Evolutionary conservation across 192 early-diverging fungal species (phyloP), one percentile per base, ranked within the genome.

Genomic region (Coemansia sp.): DNA sequence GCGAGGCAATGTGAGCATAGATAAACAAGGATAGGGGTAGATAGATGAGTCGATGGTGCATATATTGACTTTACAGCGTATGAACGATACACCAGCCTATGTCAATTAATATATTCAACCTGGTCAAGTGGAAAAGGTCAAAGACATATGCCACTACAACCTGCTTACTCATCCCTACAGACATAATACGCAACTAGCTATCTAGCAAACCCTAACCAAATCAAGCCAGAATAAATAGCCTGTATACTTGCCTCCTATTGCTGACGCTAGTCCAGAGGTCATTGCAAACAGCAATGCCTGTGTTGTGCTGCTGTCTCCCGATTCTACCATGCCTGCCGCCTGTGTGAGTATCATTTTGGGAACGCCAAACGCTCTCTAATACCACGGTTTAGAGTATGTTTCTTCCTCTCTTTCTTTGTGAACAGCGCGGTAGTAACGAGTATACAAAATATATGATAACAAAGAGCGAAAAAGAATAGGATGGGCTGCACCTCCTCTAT

Each of bases 261-360:
- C 71, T 19, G 77, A 79, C 37, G 77, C 77, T 38, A 79, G 38
- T 4, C 71, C 77, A 7, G 71, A 74, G 11, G 77, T 79, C 77
- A 79, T 79, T 25, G 77, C 70, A 65, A 71, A 72, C 42, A 74
- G 59, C 72, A 72, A 79, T 12, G 77, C 77, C 39, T 79, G 77
- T 16, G 44, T 38, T 20, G 76, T 64, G 54, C 64, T 73, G 61
- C 64, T 55, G 16, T 48, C 39, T 5, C 42, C 64, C 51, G 14
- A 25, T 7, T 12, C 51, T 54, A 25, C 32, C 2, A 32, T 32
- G 32, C 32, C 32, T 32, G 32, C 32, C 2, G 32, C 4, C 32
- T 32, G 32, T 32, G 32, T 4, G 32, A 32, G 32, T 32, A 32
- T 32, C 32, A 32, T 32, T 32, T 32, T 32, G 32, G 32, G 32